Conservation (phyloP, 768 basidiomycete species). For the Rhodosporidiobolus odoratus region DNA sequence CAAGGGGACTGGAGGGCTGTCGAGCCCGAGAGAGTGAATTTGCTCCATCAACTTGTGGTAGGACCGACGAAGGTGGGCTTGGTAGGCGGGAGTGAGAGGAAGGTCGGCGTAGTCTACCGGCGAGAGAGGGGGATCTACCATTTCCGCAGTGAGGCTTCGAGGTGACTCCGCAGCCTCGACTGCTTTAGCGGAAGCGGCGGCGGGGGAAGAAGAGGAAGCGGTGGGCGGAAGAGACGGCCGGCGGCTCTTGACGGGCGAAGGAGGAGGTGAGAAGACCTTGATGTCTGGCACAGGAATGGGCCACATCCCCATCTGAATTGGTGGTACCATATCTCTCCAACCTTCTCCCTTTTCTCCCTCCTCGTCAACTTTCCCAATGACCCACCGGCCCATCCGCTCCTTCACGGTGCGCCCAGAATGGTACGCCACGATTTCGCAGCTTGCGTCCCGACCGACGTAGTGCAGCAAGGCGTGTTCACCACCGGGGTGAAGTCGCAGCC, state of each 20-base stretch:
- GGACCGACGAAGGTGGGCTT: conserved; percentile 50
- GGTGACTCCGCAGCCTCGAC: not conserved
- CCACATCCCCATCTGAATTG: conserved; percentile 37
- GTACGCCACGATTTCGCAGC: conserved; percentile 90
- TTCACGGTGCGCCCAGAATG: conserved; percentile 50
- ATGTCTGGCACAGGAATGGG: conserved; percentile 34
- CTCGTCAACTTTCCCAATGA: conserved; percentile 27
- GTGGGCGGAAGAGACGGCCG: not conserved
- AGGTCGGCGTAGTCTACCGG: not conserved
- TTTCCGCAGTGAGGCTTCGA: conserved; percentile 13
- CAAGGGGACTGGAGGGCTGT: conserved; percentile 68
- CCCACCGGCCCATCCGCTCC: conserved; percentile 35
- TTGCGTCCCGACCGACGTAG: conserved; percentile 89
- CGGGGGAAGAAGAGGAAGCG: not conserved
- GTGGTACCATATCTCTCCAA: conserved; percentile 38
- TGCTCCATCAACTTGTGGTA: conserved; percentile 73
- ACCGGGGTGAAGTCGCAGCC: conserved; percentile 56
- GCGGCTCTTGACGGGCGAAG: conserved; percentile 1
- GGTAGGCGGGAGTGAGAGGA: conserved; percentile 35
- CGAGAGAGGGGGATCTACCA: conserved; percentile 30
- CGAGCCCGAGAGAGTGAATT: conserved; percentile 72
- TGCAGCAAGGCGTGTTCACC: conserved; percentile 83
- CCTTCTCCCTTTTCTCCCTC: conserved; percentile 26
- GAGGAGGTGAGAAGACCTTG: conserved; percentile 20
- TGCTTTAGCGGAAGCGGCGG: not conserved